Evolutionary conservation across 208 protist species (phyloP).

Genomic region (Herpetomonas samuelpessoai): DNA sequence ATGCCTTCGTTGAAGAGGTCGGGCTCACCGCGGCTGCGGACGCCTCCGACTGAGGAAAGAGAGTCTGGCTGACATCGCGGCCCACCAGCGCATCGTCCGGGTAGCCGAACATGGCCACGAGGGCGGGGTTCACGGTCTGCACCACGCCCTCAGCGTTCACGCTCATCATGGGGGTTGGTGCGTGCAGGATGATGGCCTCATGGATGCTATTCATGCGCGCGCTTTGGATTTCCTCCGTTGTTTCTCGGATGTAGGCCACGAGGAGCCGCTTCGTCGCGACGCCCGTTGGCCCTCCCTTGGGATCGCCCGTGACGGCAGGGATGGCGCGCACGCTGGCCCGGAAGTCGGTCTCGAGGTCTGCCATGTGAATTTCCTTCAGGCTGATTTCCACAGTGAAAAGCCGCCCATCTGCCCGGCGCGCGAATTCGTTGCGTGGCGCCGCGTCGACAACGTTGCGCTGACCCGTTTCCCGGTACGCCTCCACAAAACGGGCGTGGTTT

Average conservation of each 20-base stretch:
- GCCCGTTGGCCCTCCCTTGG: background rate
- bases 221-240: conserved; percentile 10
- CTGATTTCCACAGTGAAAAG: conserved; percentile 18
- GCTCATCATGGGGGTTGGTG: conserved; percentile 9
- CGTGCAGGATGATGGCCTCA: conserved; percentile 6
- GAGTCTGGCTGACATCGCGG: background rate
- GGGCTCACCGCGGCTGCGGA: too few relatives aligned
- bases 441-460: conserved; percentile 2
- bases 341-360: conserved; percentile 12
- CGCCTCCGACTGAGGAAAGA: background rate
- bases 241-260: conserved; percentile 26
- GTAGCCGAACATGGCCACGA: conserved; percentile 21
- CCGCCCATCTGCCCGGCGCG: conserved; percentile 15
- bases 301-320: background rate
- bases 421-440: conserved; percentile 2
- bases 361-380: conserved; percentile 9
- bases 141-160: conserved; percentile 27
- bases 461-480: conserved; percentile 16
- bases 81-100: conserved; percentile 3
- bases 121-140: conserved; percentile 16
- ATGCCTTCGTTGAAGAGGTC: too few relatives aligned
- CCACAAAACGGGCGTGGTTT: conserved; percentile 8
- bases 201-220: conserved; percentile 2
- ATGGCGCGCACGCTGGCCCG: background rate
- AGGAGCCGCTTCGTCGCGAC: conserved; percentile 8